A percentile compares a stretch with the other conserved stretches of the same genome.
Evolutionary conservation across 768 basidiomycete species (phyloP).

Genomic region (Podaxis sp.): DNA sequence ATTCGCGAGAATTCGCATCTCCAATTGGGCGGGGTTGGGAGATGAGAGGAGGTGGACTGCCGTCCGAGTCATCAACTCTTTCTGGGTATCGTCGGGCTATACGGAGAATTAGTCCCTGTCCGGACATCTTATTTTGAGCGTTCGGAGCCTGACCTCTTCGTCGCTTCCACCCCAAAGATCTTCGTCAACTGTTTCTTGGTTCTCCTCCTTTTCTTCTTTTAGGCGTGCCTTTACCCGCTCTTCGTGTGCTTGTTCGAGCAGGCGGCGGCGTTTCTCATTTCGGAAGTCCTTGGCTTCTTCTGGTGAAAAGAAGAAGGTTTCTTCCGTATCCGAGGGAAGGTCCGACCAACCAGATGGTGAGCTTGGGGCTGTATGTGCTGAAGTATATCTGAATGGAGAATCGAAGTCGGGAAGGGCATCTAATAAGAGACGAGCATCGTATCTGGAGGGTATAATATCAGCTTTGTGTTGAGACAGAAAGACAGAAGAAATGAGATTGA

Average conservation of each 20-base stretch:
- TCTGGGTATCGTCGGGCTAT: slow-evolving; percentile 60
- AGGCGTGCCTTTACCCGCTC: slow-evolving; percentile 63
- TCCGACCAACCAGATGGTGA: slow-evolving; percentile 69
- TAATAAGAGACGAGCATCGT: slow-evolving; percentile 76
- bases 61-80: slow-evolving; percentile 71
- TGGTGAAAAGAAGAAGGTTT: slow-evolving; percentile 75
- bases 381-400: background rate
- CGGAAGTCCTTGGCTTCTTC: slow-evolving; percentile 65
- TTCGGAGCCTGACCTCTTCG: slow-evolving; percentile 47
- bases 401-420: slow-evolving; percentile 39
- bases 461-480: slow-evolving; percentile 11
- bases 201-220: slow-evolving; percentile 39
- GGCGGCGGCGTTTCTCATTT: slow-evolving; percentile 62
- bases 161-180: slow-evolving; percentile 69
- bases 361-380: slow-evolving; percentile 37
- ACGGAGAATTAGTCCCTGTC: background rate
- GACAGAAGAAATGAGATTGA: slow-evolving; percentile 26
- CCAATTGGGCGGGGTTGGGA: slow-evolving; percentile 77
- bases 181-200: slow-evolving; percentile 24
- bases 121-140: background rate
- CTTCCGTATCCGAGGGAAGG: slow-evolving; percentile 82
- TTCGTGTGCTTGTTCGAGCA: slow-evolving; percentile 58
- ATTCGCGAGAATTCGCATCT: slow-evolving; percentile 87
- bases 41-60: slow-evolving; percentile 66
- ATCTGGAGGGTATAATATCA: slow-evolving; percentile 45